A percentile compares a stretch with the other conserved stretches of the same genome.
These are phyloP conservation scores for Aspergillus ellipticus DNA, from an alignment of 495 filamentous ascomycete species.

Conservation along the genomic window DNA sequence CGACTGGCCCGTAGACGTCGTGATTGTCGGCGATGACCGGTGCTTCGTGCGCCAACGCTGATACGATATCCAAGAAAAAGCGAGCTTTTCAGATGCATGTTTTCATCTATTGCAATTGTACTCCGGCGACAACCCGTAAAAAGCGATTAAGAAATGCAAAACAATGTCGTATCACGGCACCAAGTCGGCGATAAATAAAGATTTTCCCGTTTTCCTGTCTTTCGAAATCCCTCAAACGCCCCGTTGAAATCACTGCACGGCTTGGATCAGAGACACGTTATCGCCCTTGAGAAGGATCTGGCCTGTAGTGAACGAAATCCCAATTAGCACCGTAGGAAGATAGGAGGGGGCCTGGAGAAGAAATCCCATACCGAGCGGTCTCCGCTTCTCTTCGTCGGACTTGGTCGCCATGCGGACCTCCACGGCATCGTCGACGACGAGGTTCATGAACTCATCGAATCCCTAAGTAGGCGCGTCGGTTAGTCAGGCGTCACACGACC, in stretches of 20 bases:
- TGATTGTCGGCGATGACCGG: constrained; percentile 58
- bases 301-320: constrained; percentile 49
- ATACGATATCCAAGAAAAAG: constrained; percentile 19
- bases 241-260: constrained; percentile 45
- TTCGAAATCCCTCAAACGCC: constrained; percentile 1
- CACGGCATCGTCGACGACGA: constrained; percentile 91
- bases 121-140: constrained; percentile 19
- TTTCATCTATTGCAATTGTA: constrained; percentile 17
- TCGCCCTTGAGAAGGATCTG: constrained; percentile 97
- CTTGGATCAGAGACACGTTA: constrained; percentile 93
- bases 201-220: constrained; percentile 4
- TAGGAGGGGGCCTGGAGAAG: not conserved
- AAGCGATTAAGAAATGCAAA: constrained; percentile 14
- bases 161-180: constrained; percentile 13
- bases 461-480: constrained; percentile 54
- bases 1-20: constrained; percentile 65
- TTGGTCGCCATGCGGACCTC: constrained; percentile 87
- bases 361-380: constrained; percentile 65
- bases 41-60: constrained; percentile 32
- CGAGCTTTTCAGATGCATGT: constrained; percentile 13
- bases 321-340: constrained; percentile 13
- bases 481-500: not conserved
- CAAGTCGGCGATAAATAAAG: not conserved
- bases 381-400: constrained; percentile 71
- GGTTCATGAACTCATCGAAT: constrained; percentile 99